These are phyloP conservation scores for Puccinia coronata DNA, from an alignment of 1,284 basidiomycete genomes.

Conservation along the genomic window DNA sequence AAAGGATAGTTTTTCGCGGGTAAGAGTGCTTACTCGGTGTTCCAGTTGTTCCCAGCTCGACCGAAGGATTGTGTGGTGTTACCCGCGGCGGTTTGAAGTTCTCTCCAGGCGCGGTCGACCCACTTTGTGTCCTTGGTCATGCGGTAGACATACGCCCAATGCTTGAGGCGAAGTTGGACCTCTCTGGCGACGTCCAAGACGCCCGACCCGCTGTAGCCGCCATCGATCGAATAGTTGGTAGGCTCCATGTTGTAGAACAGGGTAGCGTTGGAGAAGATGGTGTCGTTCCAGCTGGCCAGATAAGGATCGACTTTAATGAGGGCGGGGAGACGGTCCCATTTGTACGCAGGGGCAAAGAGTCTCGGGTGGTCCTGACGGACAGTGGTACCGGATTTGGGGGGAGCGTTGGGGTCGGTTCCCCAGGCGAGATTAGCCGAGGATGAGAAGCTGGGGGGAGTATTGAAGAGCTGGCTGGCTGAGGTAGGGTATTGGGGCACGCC, in stretches of 20 bases:
- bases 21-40: slow-evolving; percentile 52
- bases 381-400: slow-evolving; percentile 66
- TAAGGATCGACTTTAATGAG: slow-evolving; percentile 84
- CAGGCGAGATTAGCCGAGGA: slow-evolving; percentile 15
- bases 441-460: slow-evolving; percentile 35
- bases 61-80: slow-evolving; percentile 64
- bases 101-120: slow-evolving; percentile 62
- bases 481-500: slow-evolving; percentile 45
- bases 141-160: slow-evolving; percentile 85
- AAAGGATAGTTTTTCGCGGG: not conserved
- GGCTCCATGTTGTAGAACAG: slow-evolving; percentile 64
- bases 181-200: slow-evolving; percentile 88
- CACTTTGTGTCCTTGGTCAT: slow-evolving; percentile 86
- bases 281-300: slow-evolving; percentile 72
- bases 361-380: slow-evolving; percentile 81
- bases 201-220: slow-evolving; percentile 67
- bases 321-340: slow-evolving; percentile 78
- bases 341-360: slow-evolving; percentile 85
- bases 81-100: slow-evolving; percentile 57
- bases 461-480: slow-evolving; percentile 24
- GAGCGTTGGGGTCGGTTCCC: slow-evolving; percentile 55
- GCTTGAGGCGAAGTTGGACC: slow-evolving; percentile 87
- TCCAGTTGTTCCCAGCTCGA: slow-evolving; percentile 58
- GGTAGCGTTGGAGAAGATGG: slow-evolving; percentile 86
- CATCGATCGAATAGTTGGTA: slow-evolving; percentile 58